Conservation (phyloP, 768 basidiomycete genomes). For the Nidularia pulvinata region DNA sequence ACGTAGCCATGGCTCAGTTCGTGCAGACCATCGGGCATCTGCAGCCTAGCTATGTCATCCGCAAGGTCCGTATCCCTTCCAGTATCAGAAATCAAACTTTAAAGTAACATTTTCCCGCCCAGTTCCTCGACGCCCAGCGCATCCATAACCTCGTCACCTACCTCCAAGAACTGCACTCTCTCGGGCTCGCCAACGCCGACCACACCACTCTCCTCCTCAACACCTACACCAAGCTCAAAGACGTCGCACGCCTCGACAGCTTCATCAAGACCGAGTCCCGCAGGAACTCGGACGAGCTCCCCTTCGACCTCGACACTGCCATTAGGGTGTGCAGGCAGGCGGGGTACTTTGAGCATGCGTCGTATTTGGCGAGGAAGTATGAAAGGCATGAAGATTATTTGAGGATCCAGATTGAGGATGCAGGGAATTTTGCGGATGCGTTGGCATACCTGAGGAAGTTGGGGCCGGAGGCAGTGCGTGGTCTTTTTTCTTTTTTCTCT, state of each 20-base stretch:
- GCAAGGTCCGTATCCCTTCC: slow-evolving; percentile 65
- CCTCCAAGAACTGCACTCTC: slow-evolving; percentile 91
- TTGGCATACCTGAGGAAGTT: slow-evolving; percentile 77
- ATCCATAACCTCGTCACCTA: slow-evolving; percentile 96
- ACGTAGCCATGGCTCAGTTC: slow-evolving; percentile 92
- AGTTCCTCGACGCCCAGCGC: slow-evolving; percentile 97
- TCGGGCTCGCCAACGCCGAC: slow-evolving; percentile 91
- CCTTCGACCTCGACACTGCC: slow-evolving; percentile 96
- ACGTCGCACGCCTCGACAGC: slow-evolving; percentile 81
- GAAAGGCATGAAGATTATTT: slow-evolving; percentile 92
- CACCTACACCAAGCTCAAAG: slow-evolving; percentile 96
- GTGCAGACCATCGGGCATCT: slow-evolving; percentile 87
- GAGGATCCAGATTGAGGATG: slow-evolving; percentile 93
- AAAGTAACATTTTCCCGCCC: neutral
- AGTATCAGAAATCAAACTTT: neutral
- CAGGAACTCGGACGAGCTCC: slow-evolving; percentile 66
- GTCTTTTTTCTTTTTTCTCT: neutral
- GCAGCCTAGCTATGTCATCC: slow-evolving; percentile 94
- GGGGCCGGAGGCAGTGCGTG: slow-evolving; percentile 76
- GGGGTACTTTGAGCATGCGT: slow-evolving; percentile 94
- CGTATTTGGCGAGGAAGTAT: slow-evolving; percentile 91
- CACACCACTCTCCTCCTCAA: slow-evolving; percentile 97
- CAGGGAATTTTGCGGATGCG: slow-evolving; percentile 79
- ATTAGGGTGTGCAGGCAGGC: slow-evolving; percentile 97
- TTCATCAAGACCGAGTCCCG: slow-evolving; percentile 91